Base-by-base conservation (phyloP, 768 basidiomycete species). In the Hericium alpestre region DNA sequence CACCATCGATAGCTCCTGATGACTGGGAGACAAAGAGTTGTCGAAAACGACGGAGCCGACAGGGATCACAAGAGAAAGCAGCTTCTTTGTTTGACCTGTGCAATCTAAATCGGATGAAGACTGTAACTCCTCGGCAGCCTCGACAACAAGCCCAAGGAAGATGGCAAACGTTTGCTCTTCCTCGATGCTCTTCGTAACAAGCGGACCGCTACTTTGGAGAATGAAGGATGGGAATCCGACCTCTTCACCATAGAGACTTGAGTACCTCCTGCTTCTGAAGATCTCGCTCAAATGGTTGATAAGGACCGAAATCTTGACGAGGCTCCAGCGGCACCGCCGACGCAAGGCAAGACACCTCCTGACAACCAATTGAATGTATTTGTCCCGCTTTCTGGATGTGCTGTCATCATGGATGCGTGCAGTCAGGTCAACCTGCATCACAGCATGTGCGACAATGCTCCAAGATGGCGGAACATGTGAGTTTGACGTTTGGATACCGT, bases 111-210 rank as follows among this genome's bases (percentile, higher is more conserved):
- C 53, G 65, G 6, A 54, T 60, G 48, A 53, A 39, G 48, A 51
- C 57, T 59, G 39, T 67, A 61, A 57, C 57, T 72, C 70, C 12
- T 74, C 69, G 1, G 74, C 74, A 0, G 86, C 84, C 48, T 81
- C 80, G n/a, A 85, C 79, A 38, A 93, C 74, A 55, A 96, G 75
- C 67, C 93, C 91, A 48, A 95, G 74, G 65, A 93, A 89, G 6
- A 89, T 66, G n/a, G 80, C 76, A 65, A 87, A 93, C 1, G 87
- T 80, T 1, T 86, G 82, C 63, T 95, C 93, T 16, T 69, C 67
- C 16, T 70, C 68, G 25, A 82, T 76, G 52, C 75, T 73, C 18
- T 73, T 68, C 16, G 73, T 73, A 5, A 90, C 75, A 11, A 83
- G 69, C 2, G 70, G 69, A 65, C 82, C 72, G 61, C 89, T 75